Conservation (phyloP, 1,284 basidiomycete species). For the Ceratobasidium sp. region DNA sequence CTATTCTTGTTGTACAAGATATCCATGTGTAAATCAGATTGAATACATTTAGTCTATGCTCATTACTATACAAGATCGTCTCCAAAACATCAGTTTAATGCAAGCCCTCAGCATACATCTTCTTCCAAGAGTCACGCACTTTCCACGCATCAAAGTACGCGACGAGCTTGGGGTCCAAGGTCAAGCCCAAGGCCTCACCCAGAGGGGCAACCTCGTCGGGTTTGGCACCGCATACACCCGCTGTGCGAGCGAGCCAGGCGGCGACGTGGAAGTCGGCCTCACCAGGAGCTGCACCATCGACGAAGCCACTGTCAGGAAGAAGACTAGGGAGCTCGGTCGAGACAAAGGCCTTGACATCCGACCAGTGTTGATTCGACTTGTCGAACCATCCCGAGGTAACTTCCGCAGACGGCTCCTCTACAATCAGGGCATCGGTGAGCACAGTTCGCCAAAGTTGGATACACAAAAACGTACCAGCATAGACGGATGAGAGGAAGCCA, state of each 20-base stretch:
- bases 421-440: background rate
- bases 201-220: slow-evolving; percentile 57
- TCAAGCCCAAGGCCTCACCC: slow-evolving; percentile 60
- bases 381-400: slow-evolving; percentile 62
- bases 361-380: slow-evolving; percentile 61
- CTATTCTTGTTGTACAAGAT: background rate
- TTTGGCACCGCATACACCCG: slow-evolving; percentile 47
- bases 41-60: slow-evolving; percentile 9
- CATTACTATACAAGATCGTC: background rate
- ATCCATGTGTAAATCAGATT: background rate
- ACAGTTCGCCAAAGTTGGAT: background rate
- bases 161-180: slow-evolving; percentile 60
- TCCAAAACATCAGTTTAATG: slow-evolving; percentile 57
- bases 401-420: slow-evolving; percentile 55
- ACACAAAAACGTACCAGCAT: slow-evolving; percentile 55
- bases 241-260: slow-evolving; percentile 67
- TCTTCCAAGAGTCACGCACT: slow-evolving; percentile 76
- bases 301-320: slow-evolving; percentile 64
- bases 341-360: slow-evolving; percentile 59
- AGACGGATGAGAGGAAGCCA: slow-evolving; percentile 63
- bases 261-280: slow-evolving; percentile 70
- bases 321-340: slow-evolving; percentile 60
- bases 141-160: slow-evolving; percentile 70
- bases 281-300: slow-evolving; percentile 64
- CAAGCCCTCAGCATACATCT: slow-evolving; percentile 67